Conservation (phyloP, 495 filamentous ascomycete genomes). For the Friedmanniomyces simplex region DNA sequence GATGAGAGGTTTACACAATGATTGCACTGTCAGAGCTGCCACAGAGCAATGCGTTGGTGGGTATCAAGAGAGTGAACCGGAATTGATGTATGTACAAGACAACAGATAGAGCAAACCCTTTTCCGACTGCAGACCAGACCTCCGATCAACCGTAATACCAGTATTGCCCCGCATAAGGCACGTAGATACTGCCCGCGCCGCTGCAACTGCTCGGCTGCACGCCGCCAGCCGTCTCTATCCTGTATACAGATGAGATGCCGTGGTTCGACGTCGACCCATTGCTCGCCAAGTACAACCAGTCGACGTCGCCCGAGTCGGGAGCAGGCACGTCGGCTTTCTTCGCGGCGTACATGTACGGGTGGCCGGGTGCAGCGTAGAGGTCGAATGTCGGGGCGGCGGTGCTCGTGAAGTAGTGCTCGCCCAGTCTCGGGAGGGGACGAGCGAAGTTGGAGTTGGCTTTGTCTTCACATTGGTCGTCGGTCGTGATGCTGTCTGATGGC, state of each 20-base stretch:
- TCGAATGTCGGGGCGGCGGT: constrained; percentile 2
- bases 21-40: no score
- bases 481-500: neutral
- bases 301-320: neutral
- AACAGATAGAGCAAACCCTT: no score
- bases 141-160: constrained; percentile 14
- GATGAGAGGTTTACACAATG: no score
- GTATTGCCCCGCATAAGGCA: constrained; percentile 21
- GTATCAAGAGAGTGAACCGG: no score
- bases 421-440: neutral
- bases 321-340: constrained; percentile 3
- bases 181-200: neutral
- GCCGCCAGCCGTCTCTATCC: constrained; percentile 23
- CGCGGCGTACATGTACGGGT: constrained; percentile 5
- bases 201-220: constrained; percentile 11
- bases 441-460: neutral
- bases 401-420: constrained; percentile 8
- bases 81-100: no score
- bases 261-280: constrained; percentile 2
- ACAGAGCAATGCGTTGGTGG: no score
- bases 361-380: neutral
- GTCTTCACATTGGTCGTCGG: neutral
- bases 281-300: constrained; percentile 2
- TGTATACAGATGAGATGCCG: constrained; percentile 13
- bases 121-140: no score